Conservation (phyloP, 2,329 filamentous ascomycete species). For the Cladosporium sp. region DNA sequence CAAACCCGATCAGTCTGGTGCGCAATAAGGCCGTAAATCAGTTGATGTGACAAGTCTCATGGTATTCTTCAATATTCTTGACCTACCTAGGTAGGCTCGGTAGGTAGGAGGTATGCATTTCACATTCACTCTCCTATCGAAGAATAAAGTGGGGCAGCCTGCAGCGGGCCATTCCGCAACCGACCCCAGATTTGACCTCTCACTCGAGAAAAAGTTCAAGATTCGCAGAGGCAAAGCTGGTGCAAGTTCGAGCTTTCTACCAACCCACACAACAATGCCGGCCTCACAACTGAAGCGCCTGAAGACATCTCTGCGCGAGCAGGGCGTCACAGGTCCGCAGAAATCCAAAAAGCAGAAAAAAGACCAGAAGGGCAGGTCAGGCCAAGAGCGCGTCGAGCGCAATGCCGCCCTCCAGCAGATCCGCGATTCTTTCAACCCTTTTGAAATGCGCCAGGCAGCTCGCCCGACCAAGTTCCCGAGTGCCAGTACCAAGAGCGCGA, state of each 20-base stretch:
- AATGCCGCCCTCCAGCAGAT: constrained; percentile 77
- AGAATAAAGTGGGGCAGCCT: too few relatives aligned
- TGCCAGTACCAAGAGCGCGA: constrained; percentile 15
- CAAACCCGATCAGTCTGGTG: too few relatives aligned
- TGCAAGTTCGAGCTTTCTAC: background rate
- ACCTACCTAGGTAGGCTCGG: too few relatives aligned
- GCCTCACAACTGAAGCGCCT: constrained; percentile 95
- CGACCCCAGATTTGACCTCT: constrained; percentile 6
- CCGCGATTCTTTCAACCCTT: constrained; percentile 95
- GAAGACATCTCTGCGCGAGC: constrained; percentile 82
- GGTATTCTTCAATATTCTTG: too few relatives aligned
- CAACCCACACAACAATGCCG: constrained; percentile 57
- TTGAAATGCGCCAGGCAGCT: constrained; percentile 76
- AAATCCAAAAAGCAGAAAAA: constrained; percentile 94
- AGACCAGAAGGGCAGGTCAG: constrained; percentile 54
- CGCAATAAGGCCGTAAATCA: too few relatives aligned
- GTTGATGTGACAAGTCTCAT: too few relatives aligned
- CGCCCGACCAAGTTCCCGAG: constrained; percentile 81
- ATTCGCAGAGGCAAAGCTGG: background rate
- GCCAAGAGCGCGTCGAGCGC: constrained; percentile 71
- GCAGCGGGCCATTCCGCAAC: background rate
- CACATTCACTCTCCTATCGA: too few relatives aligned
- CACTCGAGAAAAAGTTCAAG: constrained; percentile 12
- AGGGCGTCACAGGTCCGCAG: constrained; percentile 84
- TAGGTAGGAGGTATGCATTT: too few relatives aligned